Percentiles rank a stretch among this genome's conserved stretches.
These are phyloP conservation scores for Meyerozyma sp. DNA, from an alignment of 1,139 yeast genomes.

Conservation along the genomic window DNA sequence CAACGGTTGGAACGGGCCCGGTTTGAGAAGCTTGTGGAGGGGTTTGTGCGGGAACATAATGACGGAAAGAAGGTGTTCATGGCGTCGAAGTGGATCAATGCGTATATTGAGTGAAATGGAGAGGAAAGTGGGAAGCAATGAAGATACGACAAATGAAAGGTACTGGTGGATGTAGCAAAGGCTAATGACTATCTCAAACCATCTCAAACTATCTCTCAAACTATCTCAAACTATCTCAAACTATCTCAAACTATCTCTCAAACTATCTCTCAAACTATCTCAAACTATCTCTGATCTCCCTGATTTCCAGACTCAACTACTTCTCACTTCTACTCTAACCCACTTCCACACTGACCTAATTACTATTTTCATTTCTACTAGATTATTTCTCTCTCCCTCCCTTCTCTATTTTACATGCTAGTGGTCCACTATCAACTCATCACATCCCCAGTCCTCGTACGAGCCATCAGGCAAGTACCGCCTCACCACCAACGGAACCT, in stretches of 20 bases:
- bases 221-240: no score
- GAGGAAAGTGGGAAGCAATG: slow-evolving; percentile 1
- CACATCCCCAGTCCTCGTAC: slow-evolving; percentile 98
- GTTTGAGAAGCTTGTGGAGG: slow-evolving; percentile 47
- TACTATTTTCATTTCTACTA: no score
- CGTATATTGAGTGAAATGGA: slow-evolving; percentile 35
- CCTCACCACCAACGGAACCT: slow-evolving; percentile 91
- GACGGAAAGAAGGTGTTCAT: slow-evolving; percentile 52
- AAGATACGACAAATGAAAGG: no score
- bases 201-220: no score
- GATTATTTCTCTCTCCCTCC: neutral
- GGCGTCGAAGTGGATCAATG: slow-evolving; percentile 58
- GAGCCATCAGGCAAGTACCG: slow-evolving; percentile 96
- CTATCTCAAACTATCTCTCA: no score
- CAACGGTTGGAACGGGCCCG: slow-evolving; percentile 50
- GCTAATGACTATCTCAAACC: no score
- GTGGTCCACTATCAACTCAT: slow-evolving; percentile 88
- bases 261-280: no score
- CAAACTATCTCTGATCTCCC: no score
- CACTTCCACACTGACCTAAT: no score
- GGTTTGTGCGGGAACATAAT: slow-evolving; percentile 53
- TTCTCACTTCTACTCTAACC: no score
- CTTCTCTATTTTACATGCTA: slow-evolving; percentile 17
- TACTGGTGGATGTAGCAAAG: no score
- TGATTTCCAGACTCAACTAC: no score